Evolutionary conservation across 1,284 basidiomycete genomes (phyloP).

Genomic region (Porogramme epimiltina): DNA sequence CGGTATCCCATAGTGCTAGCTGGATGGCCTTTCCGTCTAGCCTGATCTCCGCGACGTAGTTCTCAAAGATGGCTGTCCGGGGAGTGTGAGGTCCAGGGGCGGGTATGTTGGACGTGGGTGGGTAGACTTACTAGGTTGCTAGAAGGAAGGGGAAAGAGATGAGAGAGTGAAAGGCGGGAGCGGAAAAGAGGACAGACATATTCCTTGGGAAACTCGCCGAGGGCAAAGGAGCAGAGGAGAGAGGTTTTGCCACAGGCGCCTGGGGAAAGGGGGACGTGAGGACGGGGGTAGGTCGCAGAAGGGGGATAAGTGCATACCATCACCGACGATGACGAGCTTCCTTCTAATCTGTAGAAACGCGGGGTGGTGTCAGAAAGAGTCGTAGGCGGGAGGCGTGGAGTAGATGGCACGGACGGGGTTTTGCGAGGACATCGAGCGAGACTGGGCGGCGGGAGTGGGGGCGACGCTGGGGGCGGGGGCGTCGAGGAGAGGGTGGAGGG

Average conservation of each 20-base stretch:
- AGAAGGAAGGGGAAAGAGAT: neutral
- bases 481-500: slow-evolving; percentile 2
- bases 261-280: slow-evolving; percentile 31
- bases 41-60: slow-evolving; percentile 97
- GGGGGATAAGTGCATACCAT: slow-evolving; percentile 59
- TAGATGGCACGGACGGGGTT: slow-evolving; percentile 44
- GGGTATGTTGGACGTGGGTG: neutral
- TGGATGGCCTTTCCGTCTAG: slow-evolving; percentile 97
- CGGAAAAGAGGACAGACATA: slow-evolving; percentile 64
- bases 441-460: neutral
- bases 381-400: slow-evolving; percentile 5
- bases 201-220: slow-evolving; percentile 97
- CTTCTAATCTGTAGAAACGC: slow-evolving; percentile 65
- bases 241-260: slow-evolving; percentile 88
- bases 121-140: slow-evolving; percentile 37
- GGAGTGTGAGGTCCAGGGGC: slow-evolving; percentile 15
- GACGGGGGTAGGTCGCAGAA: slow-evolving; percentile 6
- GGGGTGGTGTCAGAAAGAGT: slow-evolving; percentile 12
- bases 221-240: slow-evolving; percentile 85
- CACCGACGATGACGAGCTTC: slow-evolving; percentile 93
- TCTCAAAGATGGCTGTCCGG: slow-evolving; percentile 87
- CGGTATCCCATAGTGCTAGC: slow-evolving; percentile 96
- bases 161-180: neutral
- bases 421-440: slow-evolving; percentile 45
- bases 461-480: neutral